phyloP scores from a whole-genome alignment of 441 rosid species.

The Pelargonium fulgidum region DNA sequence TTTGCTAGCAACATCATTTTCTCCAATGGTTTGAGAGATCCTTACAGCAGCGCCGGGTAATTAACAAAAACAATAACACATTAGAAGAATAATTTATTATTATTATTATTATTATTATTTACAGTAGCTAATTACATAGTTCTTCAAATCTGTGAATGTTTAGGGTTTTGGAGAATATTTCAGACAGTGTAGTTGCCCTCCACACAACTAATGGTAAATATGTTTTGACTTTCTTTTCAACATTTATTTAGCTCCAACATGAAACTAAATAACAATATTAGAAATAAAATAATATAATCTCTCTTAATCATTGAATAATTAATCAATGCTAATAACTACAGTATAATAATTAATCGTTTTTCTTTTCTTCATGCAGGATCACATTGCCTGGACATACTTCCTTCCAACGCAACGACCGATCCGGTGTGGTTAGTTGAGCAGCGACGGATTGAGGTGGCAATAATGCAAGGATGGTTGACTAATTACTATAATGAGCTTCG shows the following conservation, averaged over 20 bases:
- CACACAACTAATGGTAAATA: neutral
- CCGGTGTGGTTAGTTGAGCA: conserved; percentile 14
- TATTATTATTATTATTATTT: neutral
- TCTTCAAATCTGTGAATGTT: neutral
- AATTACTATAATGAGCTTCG: conserved; percentile 3
- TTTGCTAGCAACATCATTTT: conserved; percentile 81
- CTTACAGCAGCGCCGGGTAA: conserved; percentile 79
- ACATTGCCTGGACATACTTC: conserved; percentile 12
- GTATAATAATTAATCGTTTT: neutral
- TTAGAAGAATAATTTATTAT: neutral
- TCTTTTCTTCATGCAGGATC: conserved; percentile 1
- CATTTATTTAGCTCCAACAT: neutral
- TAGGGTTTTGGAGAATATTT: conserved; percentile 11
- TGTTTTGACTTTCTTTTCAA: neutral
- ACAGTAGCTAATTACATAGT: neutral
- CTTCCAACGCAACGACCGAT: neutral
- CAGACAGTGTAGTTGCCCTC: conserved; percentile 9
- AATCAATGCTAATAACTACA: neutral
- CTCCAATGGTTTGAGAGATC: conserved; percentile 74
- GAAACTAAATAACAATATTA: neutral
- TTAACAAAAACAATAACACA: neutral
- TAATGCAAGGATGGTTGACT: conserved; percentile 7
- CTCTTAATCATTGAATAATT: too few species aligned
- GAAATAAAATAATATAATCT: neutral
- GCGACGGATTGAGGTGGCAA: neutral